Conservation (phyloP, 2,329 filamentous ascomycete genomes). For the Fusarium sp. region DNA sequence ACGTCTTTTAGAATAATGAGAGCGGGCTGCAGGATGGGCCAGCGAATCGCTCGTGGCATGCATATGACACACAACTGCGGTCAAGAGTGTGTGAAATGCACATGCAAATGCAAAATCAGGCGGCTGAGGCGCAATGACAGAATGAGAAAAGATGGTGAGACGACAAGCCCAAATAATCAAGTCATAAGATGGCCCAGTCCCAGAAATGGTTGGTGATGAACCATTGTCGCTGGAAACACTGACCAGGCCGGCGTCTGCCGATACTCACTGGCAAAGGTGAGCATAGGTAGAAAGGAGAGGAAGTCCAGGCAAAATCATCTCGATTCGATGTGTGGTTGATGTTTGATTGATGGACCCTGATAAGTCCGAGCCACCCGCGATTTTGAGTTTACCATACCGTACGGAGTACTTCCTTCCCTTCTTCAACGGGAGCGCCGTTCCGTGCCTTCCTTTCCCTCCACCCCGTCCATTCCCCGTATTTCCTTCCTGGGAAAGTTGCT, state of each 20-base stretch:
- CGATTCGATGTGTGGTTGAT: constrained; percentile 19
- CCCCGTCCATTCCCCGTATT: constrained; percentile 6
- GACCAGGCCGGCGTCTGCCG: constrained; percentile 8
- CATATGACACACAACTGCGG: constrained; percentile 27
- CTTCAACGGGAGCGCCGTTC: constrained; percentile 17
- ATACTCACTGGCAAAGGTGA: background rate
- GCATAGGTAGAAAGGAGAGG: background rate
- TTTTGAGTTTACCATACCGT: constrained; percentile 26
- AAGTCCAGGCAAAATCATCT: constrained; percentile 3
- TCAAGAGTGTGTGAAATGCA: constrained; percentile 17
- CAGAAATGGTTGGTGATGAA: constrained; percentile 4
- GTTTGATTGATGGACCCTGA: constrained; percentile 17
- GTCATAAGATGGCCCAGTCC: background rate
- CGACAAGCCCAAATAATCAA: background rate
- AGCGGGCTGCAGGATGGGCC: constrained; percentile 26
- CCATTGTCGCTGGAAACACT: constrained; percentile 13
- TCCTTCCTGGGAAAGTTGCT: constrained; percentile 12
- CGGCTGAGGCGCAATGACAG: constrained; percentile 7
- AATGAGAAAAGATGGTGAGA: constrained; percentile 19
- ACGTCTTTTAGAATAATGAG: constrained; percentile 18
- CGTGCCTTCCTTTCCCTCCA: constrained; percentile 1
- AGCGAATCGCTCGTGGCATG: constrained; percentile 34
- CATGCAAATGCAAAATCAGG: constrained; percentile 11
- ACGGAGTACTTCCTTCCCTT: background rate
- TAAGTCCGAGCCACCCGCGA: constrained; percentile 15